A percentile compares a stretch with the other conserved stretches of the same genome.
Conservation (phyloP, 768 basidiomycete species). For the Leccinum truebloodii region DNA sequence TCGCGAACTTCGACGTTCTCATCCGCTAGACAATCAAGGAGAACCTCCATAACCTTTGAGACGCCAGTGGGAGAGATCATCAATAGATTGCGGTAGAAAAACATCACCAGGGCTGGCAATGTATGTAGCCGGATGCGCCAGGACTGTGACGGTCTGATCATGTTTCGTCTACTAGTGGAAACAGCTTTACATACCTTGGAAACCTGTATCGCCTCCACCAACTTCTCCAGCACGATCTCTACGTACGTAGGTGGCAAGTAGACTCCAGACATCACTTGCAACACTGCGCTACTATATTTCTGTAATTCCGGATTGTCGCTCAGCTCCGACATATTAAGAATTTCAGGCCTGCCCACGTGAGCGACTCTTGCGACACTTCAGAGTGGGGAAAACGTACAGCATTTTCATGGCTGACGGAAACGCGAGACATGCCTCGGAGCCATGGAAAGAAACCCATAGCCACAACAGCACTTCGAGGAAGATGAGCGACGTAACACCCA, state of each 20-base stretch:
- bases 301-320: constrained; percentile 85
- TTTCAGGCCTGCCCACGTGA: constrained; percentile 64
- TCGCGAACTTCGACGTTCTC: constrained; percentile 93
- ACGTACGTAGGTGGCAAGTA: constrained; percentile 71
- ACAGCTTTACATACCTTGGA: constrained; percentile 56
- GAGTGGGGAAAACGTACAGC: constrained; percentile 53
- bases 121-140: constrained; percentile 91
- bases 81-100: constrained; percentile 88
- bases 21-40: constrained; percentile 82
- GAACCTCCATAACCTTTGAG: constrained; percentile 74
- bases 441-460: constrained; percentile 78
- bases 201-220: constrained; percentile 72
- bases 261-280: constrained; percentile 81
- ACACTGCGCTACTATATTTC: constrained; percentile 73
- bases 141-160: constrained; percentile 49
- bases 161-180: constrained; percentile 4
- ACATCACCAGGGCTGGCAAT: constrained; percentile 83
- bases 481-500: constrained; percentile 15
- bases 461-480: constrained; percentile 65
- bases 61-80: constrained; percentile 69
- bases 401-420: constrained; percentile 78
- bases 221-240: constrained; percentile 56
- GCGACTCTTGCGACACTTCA: constrained; percentile 1
- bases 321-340: constrained; percentile 87
- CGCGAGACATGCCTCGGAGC: constrained; percentile 69